A percentile compares a stretch with the other conserved stretches of the same genome.
Conservation (phyloP, 805 yeast genomes). For the Teunomyces tritomae region DNA sequence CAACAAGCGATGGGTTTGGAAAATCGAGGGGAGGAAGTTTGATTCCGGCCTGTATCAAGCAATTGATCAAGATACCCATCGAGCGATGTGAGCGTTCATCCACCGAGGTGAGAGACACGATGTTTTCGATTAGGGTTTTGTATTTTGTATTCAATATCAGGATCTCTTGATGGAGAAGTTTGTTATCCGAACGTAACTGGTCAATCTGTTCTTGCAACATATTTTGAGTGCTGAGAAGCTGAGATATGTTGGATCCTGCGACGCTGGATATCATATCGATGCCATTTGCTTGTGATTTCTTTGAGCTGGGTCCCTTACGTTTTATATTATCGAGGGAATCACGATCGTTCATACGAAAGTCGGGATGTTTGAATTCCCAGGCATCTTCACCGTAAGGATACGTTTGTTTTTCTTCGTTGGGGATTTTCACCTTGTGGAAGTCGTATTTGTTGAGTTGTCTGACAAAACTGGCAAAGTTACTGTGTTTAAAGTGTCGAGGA, state of each 20-base stretch:
- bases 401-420: constrained; percentile 54
- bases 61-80: constrained; percentile 47
- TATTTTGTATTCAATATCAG: constrained; percentile 53
- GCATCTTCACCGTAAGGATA: constrained; percentile 70
- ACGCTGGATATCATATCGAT: constrained; percentile 1
- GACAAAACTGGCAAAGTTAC: constrained; percentile 92
- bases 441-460: constrained; percentile 95
- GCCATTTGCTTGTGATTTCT: constrained; percentile 36
- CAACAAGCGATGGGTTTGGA: constrained; percentile 39
- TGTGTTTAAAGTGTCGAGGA: constrained; percentile 91
- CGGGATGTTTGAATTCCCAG: constrained; percentile 96
- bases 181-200: constrained; percentile 31
- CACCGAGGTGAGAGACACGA: constrained; percentile 53
- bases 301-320: constrained; percentile 68
- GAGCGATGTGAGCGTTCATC: constrained; percentile 58
- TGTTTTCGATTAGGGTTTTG: constrained; percentile 60
- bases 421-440: constrained; percentile 87
- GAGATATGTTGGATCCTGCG: constrained; percentile 5
- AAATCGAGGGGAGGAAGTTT: constrained; percentile 63
- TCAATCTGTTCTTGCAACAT: constrained; percentile 32
- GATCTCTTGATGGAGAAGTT: constrained; percentile 30
- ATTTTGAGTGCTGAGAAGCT: constrained; percentile 7
- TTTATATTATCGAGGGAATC: constrained; percentile 85
- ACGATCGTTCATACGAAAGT: constrained; percentile 70
- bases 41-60: constrained; percentile 58